Evolutionary conservation across 2,329 filamentous ascomycete species (phyloP), one percentile per base, ranked within the genome.

Genomic region (Coniochaeta hoffmannii): DNA sequence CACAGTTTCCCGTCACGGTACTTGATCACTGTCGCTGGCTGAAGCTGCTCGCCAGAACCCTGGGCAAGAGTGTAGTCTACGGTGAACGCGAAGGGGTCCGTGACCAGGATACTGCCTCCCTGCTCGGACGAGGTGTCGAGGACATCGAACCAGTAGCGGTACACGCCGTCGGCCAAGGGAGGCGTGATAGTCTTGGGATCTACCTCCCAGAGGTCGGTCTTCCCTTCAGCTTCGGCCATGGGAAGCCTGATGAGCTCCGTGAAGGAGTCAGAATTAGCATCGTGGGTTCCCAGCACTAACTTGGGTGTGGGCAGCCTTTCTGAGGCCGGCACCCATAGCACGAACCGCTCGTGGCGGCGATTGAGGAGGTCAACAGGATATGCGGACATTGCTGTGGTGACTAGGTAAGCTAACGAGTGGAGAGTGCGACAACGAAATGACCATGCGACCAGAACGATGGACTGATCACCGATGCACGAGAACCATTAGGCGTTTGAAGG

Each of bases 201-300:
- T 70, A 74, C 62, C 65, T 76, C 41, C 75, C 75, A 56, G 66
- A 71, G 59, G 72, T 73, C 19, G 66, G 75, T 59, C 61, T 76
- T 53, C 70, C 72, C 26, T 68, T 75, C n/a, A 68, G 73, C 53
- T 69, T 71, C 44, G 71, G 69, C 58, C 65, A 77, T 46, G 68
- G 73, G 30, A 31, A 58, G 46, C 34, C 53, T 55, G 12, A 50
- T 56, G 9, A 60, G 55, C 50, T 59, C 52, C 11, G 44, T n/a
- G 32, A 63, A 63, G 1, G 22, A 17, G 7, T 14, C 36, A 12
- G 19, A 28, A 22, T 22, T 31, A 4, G 53, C 46, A 11, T 49
- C 46, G 41, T 55, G 54, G 10, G 54, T 57, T 0, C 61, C 62
- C 10, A 65, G 57, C 11, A 63, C 36, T 0, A 63, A 58, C 49